Percentiles rank a stretch among this genome's conserved stretches.
Evolutionary conservation across 768 basidiomycete species (phyloP).

Genomic region (Trametes cingulata): DNA sequence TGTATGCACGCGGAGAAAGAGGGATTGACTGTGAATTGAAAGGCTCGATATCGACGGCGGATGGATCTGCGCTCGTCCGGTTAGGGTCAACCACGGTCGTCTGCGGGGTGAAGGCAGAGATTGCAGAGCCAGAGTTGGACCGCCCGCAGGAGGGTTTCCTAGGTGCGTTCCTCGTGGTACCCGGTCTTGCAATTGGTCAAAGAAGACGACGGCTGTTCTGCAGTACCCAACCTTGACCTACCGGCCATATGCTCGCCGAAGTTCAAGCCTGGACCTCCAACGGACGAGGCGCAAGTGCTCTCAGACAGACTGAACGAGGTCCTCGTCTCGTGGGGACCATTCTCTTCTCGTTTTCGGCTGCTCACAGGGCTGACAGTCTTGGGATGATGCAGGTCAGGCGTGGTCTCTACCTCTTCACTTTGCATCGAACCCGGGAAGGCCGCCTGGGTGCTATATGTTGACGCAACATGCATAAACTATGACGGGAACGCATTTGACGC

Average conservation of each 20-base stretch:
- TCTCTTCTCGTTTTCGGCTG: neutral
- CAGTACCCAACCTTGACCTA: slow-evolving; percentile 94
- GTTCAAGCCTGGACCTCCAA: slow-evolving; percentile 94
- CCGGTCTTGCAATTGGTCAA: neutral
- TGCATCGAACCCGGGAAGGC: slow-evolving; percentile 81
- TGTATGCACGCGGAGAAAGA: neutral
- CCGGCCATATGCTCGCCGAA: slow-evolving; percentile 90
- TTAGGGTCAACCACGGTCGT: slow-evolving; percentile 93
- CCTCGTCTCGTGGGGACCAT: slow-evolving; percentile 61
- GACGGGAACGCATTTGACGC: slow-evolving; percentile 97
- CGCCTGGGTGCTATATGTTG: slow-evolving; percentile 93
- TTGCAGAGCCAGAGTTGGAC: slow-evolving; percentile 86
- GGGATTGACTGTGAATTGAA: neutral
- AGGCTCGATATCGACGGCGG: slow-evolving; percentile 94
- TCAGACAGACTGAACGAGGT: slow-evolving; percentile 81
- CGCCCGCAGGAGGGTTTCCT: slow-evolving; percentile 75
- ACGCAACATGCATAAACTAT: slow-evolving; percentile 94
- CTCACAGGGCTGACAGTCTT: neutral
- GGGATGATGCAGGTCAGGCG: slow-evolving; percentile 52
- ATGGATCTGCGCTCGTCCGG: slow-evolving; percentile 89
- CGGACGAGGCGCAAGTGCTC: slow-evolving; percentile 90
- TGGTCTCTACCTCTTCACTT: slow-evolving; percentile 66
- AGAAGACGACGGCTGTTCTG: neutral
- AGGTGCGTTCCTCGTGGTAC: slow-evolving; percentile 47
- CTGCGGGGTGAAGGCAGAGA: slow-evolving; percentile 95